Evolutionary conservation across 148 eudicot genomes (phyloP), one percentile per base, ranked within the genome.

Genomic region (Chenopodium formosanum): DNA sequence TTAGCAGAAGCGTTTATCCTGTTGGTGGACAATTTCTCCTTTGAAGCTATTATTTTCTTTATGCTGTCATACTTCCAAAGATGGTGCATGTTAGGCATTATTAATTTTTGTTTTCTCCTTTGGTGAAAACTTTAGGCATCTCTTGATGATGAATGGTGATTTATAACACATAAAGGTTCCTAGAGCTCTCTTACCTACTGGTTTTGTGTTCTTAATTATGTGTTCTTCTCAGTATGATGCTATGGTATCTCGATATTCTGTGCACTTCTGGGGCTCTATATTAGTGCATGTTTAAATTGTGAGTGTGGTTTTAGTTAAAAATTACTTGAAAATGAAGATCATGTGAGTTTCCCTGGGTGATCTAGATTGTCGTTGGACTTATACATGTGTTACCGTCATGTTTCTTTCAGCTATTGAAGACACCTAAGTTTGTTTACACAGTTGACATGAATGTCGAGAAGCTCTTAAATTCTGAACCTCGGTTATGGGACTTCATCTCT

Each of bases 391-490:
- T n/a, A 73, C 46, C 62, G 17, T 29, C 69, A 67, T 70, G 76
- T 74, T 63, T 73, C 47, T 79, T 74, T 56, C 87, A 92, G 94
- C 70, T 79, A 31, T 86, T 91, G 82, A 94, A 91, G 90, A 92
- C 91, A 82, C 94, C 93, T 73, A 94, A 91, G 82, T 97, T 97
- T 86, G 94, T 92, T 27, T 94, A 97, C 82, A 93, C 91, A n/a
- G 98, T 97, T 77, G 98, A 97, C 70, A 85, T 97, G 94, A 96
- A 97, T 82, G 98, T 92, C 68, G 73, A 80, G 64, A 92, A 91
- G 82, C 95, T 97, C 72, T 76, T 91, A 75, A 84, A 70, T 81
- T 85, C 88, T 3, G 94, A 90, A 73, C 99, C 99, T 80, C 89
- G 93, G 68, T 85, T 90, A 81, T 90, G 86, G 93, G 99, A 97